phyloP scores from a whole-genome alignment of 306 rosid genomes.

The Acacia crassicarpa region DNA sequence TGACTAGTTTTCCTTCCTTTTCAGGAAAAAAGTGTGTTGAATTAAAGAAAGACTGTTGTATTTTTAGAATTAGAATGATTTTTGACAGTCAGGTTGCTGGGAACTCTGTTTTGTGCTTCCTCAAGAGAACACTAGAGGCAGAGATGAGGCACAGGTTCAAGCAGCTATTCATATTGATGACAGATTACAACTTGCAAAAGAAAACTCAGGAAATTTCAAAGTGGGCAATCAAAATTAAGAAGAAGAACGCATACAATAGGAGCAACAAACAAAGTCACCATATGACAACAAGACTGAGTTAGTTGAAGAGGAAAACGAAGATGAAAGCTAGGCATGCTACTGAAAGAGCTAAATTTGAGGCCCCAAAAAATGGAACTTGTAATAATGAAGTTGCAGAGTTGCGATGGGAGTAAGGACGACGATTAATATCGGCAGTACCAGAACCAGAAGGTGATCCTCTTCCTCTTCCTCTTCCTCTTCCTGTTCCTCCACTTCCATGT shows the following conservation, averaged over 20 bases:
- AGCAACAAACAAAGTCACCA: not conserved
- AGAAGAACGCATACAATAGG: not conserved
- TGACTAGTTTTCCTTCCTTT: not conserved
- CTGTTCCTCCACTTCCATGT: conserved; percentile 13
- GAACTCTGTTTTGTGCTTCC: not conserved
- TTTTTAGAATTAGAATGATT: not conserved
- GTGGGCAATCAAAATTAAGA: not conserved
- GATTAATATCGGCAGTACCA: conserved; percentile 21
- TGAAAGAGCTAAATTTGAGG: conserved; percentile 3
- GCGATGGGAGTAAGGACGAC: not conserved
- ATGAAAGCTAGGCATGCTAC: conserved; percentile 15
- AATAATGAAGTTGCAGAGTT: conserved; percentile 23
- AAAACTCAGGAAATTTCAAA: not conserved
- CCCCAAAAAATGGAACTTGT: conserved; percentile 15
- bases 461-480: not conserved
- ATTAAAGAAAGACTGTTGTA: not conserved
- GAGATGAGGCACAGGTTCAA: not conserved
- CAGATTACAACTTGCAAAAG: conserved; percentile 2
- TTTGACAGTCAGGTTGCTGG: not conserved
- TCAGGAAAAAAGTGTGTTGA: not conserved
- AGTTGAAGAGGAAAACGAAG: conserved; percentile 17
- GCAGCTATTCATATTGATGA: not conserved
- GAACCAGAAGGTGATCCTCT: not conserved
- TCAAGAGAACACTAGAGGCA: not conserved
- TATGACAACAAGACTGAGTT: not conserved